These are phyloP conservation scores for Beauveria brongniartii DNA, from an alignment of 2,329 filamentous ascomycete species.

Conservation along the genomic window DNA sequence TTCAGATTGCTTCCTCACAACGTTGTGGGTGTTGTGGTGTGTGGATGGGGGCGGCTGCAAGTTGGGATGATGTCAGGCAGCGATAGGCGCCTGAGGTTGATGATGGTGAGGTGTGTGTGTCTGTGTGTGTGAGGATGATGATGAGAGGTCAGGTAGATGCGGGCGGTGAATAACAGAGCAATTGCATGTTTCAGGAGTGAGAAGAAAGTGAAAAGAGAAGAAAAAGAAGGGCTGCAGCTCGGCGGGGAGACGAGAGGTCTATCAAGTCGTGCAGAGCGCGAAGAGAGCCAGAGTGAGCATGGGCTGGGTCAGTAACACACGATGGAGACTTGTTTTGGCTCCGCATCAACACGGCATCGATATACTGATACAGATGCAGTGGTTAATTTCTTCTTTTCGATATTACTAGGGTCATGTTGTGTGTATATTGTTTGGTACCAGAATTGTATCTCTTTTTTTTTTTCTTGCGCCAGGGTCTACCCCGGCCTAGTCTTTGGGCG, in stretches of 20 bases:
- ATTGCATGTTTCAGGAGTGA: slow-evolving; percentile 3
- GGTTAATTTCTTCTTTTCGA: neutral
- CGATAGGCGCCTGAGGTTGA: slow-evolving; percentile 2
- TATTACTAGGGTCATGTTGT: neutral
- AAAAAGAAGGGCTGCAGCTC: neutral
- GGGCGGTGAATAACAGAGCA: slow-evolving; percentile 1
- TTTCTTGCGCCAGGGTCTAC: neutral
- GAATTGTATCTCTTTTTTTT: neutral
- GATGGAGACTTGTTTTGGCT: slow-evolving; percentile 6
- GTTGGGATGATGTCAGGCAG: slow-evolving; percentile 7
- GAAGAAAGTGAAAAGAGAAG: neutral
- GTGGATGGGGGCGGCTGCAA: neutral
- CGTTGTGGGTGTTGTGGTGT: neutral
- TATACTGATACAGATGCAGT: neutral
- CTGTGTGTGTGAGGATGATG: neutral
- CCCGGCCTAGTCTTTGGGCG: slow-evolving; percentile 4
- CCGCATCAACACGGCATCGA: slow-evolving; percentile 5
- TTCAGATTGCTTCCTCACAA: neutral
- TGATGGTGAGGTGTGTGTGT: neutral
- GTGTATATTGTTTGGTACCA: neutral
- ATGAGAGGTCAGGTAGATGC: slow-evolving; percentile 2
- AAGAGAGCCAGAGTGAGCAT: neutral
- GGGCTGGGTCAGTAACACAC: slow-evolving; percentile 6
- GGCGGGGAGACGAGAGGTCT: slow-evolving; percentile 9
- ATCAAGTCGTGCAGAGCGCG: neutral